Evolutionary conservation across 169 alveolate genomes (phyloP).

Genomic region (Plasmodium ovale): DNA sequence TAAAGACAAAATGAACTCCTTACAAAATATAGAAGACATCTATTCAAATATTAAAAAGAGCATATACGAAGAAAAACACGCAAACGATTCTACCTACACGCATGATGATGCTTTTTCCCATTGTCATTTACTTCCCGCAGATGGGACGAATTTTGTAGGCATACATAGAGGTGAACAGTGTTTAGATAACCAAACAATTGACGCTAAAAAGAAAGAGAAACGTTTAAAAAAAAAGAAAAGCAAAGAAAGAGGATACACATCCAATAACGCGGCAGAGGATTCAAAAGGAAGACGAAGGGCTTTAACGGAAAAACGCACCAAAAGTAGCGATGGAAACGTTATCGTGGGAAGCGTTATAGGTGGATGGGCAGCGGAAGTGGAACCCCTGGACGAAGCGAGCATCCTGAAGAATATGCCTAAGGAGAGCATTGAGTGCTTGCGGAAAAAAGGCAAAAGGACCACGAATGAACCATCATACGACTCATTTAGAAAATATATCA

Average conservation of each 20-base stretch:
- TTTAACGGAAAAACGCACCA: no score
- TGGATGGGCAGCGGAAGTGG: not conserved
- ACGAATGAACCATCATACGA: constrained; percentile 7
- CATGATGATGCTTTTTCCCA: not conserved
- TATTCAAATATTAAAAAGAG: constrained; percentile 38
- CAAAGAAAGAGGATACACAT: no score
- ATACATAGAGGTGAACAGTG: not conserved
- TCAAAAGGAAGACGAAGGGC: no score
- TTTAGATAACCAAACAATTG: constrained; percentile 5
- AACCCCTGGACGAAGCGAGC: not conserved
- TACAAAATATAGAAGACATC: constrained; percentile 5
- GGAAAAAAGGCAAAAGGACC: constrained; percentile 12
- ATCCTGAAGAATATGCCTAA: constrained; percentile 6
- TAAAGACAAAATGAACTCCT: not conserved
- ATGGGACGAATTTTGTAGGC: no score
- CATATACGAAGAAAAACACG: constrained; percentile 2
- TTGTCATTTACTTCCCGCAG: no score
- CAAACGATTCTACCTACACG: not conserved
- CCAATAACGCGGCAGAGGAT: no score
- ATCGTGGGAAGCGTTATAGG: not conserved
- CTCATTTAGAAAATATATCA: constrained; percentile 24
- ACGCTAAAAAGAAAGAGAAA: constrained; percentile 14
- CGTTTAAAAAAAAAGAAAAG: no score
- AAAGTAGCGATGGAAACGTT: not conserved
- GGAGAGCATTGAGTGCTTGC: constrained; percentile 20